Evolutionary conservation across 2,329 filamentous ascomycete genomes (phyloP), one percentile per base, ranked within the genome.

Genomic region (Nemania serpens): DNA sequence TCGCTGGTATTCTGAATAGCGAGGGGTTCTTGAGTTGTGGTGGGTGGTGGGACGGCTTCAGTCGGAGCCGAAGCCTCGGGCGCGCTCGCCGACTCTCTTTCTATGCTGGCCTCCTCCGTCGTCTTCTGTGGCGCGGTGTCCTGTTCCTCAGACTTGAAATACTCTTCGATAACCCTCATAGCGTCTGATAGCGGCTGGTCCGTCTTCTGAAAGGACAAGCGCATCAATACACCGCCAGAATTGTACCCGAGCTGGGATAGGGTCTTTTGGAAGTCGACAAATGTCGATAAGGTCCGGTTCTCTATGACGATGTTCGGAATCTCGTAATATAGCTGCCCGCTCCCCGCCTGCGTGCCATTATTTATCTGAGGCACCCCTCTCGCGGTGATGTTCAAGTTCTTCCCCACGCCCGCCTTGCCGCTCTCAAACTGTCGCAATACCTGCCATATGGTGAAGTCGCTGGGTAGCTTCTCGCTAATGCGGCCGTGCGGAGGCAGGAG

Each of bases 341-440:
- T 85, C 13, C 84, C 84, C 10, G 74, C 76, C 29, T 81, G 82
- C 5, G 80, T 75, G 5, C 82, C 85, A 61, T 77, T 80, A 39
- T 76, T 79, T 15, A 83, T 84, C 62, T 85, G 82, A 0, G 92
- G 88, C n/a, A 90, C 82, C 2, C 88, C 92, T 62, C 93, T 83
- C 13, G 88, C 92, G 0, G 95, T 98, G 68, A 99, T 85, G 74
- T 97, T 97, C 66, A 91, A 79, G 57, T 81, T 85, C 55, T 77
- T 81, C 9, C 82, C 83, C 59, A 81, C 81, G 50, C 82, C 86
- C n/a, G 85, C 84, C 22, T 85, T 83, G 36, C 85, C 88, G 65
- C 89, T 89, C 76, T 99, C 95, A 67, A 98, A 96, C 72, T 95
- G 91, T 61, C 95, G 89, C 58, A 99, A 74, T 29, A 98, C 82